Base-by-base conservation (phyloP, 306 rosid species). In the Lathyrus aphaca region DNA sequence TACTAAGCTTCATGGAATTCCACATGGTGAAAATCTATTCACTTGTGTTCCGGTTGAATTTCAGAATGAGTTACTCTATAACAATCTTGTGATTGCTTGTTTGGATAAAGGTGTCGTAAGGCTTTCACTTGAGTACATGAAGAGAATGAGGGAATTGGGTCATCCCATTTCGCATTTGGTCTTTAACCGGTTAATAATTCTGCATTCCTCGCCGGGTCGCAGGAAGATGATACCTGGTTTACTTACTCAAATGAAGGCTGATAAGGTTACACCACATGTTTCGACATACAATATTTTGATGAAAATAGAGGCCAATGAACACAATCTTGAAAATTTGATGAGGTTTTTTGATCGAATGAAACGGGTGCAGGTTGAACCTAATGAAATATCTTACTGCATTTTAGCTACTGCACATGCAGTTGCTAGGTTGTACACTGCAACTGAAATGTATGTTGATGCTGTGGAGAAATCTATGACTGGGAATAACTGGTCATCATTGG, bases 271-370 rank as follows among this genome's bases (percentile, higher is more conserved):
- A 9, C 86, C 80, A 2, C 99, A 94, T 64, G 91, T 87, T 42
- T 94, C 97, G 42, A 88, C 99, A 49, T 94, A 76, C 64, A 94
- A 94, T 70, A 94, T 94, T 80, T 88, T 91, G 74, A 87, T 94
- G 99, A 94, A 94, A 84, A 81, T 94, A 19, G 96, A 94, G 76
- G 92, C 95, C 17, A 91, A 75, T 42, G 95, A 94, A 56, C 91
- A 94, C 81, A 77, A 84, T 67, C 68, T 88, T 62, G 92, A 91
- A 48, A 85, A 85, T 58, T 56, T 91, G 86, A 72, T 81, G 86
- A 91, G 79, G 83, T 82, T 84, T 17, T 85, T 71, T 49, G 11
- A 76, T 17, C 83, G 82, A 16, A 94, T 94, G 97, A 91, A 88
- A 67, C 75, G 56, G 64, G 84, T 62, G 14, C 77, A 79, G 6